Evolutionary conservation across 192 early-diverging fungal genomes (phyloP).

Genomic region (Backusella psychrophila): DNA sequence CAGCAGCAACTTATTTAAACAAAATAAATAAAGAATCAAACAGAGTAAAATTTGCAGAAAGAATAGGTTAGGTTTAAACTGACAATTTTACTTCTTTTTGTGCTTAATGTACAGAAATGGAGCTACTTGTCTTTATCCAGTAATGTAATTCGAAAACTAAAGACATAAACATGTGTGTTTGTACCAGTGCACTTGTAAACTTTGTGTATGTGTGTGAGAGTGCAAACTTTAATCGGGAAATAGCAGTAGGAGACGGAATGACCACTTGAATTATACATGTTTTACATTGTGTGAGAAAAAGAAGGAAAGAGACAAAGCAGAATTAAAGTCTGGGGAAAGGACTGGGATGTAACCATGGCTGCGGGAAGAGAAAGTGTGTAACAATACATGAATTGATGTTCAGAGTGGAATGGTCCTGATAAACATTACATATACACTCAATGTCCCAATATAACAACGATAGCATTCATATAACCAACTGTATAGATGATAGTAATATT

Average conservation of each 20-base stretch:
- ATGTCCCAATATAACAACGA: not conserved
- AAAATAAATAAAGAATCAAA: not conserved
- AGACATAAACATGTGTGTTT: slow-evolving; percentile 1
- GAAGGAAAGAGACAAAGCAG: not conserved
- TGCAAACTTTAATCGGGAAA: not conserved
- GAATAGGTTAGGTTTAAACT: not conserved
- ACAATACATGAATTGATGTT: not conserved
- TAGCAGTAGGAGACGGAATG: not conserved
- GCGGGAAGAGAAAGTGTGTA: not conserved
- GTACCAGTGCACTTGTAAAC: not conserved
- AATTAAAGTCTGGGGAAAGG: slow-evolving; percentile 4
- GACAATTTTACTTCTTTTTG: slow-evolving; percentile 7
- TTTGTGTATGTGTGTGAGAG: not conserved
- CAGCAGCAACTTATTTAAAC: not conserved
- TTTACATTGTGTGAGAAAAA: slow-evolving; percentile 4
- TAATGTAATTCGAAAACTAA: not conserved
- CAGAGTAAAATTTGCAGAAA: not conserved
- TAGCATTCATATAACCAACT: not conserved
- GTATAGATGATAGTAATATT: not conserved
- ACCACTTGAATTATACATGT: not conserved
- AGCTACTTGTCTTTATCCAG: slow-evolving; percentile 1
- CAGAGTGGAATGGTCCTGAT: not conserved
- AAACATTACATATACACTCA: not conserved
- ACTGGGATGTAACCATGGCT: not conserved
- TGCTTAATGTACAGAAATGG: not conserved